These are phyloP conservation scores for Kluyveromyces dobzhanskii DNA, from an alignment of 805 yeast species.

Conservation along the genomic window DNA sequence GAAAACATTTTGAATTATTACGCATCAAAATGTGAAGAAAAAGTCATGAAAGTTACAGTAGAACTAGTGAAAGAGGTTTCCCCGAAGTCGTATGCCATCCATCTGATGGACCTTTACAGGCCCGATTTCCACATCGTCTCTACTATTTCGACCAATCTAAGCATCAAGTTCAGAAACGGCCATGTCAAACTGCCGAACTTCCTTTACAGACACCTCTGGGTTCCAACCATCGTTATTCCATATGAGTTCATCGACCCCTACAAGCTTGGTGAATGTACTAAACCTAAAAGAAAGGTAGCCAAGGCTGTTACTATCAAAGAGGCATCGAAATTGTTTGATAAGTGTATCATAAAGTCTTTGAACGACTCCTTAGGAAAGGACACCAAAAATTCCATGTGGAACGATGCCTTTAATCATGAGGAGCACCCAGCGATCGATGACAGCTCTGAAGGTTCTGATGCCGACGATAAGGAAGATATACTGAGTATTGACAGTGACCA, in stretches of 20 bases:
- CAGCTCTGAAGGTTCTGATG: background rate
- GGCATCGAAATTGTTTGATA: slow-evolving; percentile 11
- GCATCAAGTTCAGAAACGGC: slow-evolving; percentile 29
- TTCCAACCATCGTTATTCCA: slow-evolving; percentile 25
- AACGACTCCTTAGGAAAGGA: too few relatives aligned
- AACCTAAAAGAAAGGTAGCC: slow-evolving; percentile 1
- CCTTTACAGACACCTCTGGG: slow-evolving; percentile 23
- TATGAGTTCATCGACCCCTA: slow-evolving; percentile 27
- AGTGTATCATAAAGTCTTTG: slow-evolving; percentile 14
- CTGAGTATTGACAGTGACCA: slow-evolving; percentile 9
- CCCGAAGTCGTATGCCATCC: slow-evolving; percentile 16
- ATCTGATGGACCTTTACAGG: slow-evolving; percentile 20
- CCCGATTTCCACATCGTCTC: slow-evolving; percentile 26
- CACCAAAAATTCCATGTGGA: too few relatives aligned
- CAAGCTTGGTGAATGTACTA: slow-evolving; percentile 13
- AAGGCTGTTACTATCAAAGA: background rate
- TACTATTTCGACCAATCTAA: slow-evolving; percentile 28
- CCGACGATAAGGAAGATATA: slow-evolving; percentile 11
- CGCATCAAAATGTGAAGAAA: slow-evolving; percentile 15
- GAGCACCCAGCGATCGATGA: slow-evolving; percentile 3
- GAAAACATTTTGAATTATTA: slow-evolving; percentile 20
- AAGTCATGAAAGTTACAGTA: slow-evolving; percentile 24
- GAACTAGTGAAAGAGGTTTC: slow-evolving; percentile 25
- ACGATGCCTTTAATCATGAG: background rate
- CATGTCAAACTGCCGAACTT: slow-evolving; percentile 28